Evolutionary conservation across 345 rosid genomes (phyloP), one percentile per base, ranked within the genome.

Genomic region (Capsella bursapastoris): DNA sequence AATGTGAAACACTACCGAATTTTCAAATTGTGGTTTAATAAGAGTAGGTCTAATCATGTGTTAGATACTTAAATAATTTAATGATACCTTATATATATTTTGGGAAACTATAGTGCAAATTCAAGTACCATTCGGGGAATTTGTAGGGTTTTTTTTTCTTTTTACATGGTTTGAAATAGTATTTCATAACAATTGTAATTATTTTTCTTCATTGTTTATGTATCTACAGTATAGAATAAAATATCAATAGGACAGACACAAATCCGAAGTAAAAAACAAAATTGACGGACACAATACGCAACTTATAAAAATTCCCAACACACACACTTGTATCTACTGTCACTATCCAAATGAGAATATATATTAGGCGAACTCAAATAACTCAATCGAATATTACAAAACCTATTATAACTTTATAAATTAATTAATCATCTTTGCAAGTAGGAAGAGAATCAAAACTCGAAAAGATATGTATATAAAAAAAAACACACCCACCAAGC

Each of bases 301-400:
- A 68, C 52, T 53, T 52, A 0, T 3, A 38, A 66, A 37, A 5
- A 0, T 44, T 45, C 16, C 3, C 16, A 5, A 45, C 5, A 14
- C 49, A 43, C 14, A 45, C 49, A 43, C 45, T 44, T 44, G 49
- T 6, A 45, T 45, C 49, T 41, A 41, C 47, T 41, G 77, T 73
- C 65, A 64, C 71, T 45, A 65, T 35, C 76, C 43, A 43, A 29
- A 4, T 72, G 76, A 27, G 76, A 72, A 72, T 53, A 53, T 41
- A 72, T 53, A 53, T 41, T 14, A 62, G 8, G 49, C 7, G 37
- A 62, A 40, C 49, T 11, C n/a, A 28, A 8, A 8, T 38, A 37
- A 37, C 10, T 37, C 10, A 7, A 37, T 7, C 40, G 40, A 37
- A 37, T 37, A 37, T 37, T 37, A 38, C 41, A 38, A 52, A 72